Base-by-base conservation (phyloP, 176 grass and related monocot genomes). In the Guadua angustifolia region DNA sequence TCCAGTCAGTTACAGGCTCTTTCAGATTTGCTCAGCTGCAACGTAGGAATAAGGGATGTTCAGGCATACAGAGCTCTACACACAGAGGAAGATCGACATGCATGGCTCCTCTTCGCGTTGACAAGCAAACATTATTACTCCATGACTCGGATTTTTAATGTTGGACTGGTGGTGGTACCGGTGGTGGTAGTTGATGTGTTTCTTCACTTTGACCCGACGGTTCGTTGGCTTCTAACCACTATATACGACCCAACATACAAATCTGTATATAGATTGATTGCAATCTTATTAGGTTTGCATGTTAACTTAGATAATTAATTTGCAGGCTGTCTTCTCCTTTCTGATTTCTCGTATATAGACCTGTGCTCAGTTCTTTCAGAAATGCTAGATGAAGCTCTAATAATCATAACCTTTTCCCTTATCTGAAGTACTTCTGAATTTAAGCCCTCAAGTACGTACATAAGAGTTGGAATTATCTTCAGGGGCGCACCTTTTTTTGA, bases 221-320 rank as follows among this genome's bases (percentile, higher is more conserved):
- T 58, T 58, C 73, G 51, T 75, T 40, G 73, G 35, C 33, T 24
- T 22, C 52, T 75, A 75, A 40, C 73, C 51, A 44, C 39, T 47
- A 7, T 15, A 22, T 74, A 58, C 56, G 56, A 58, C 56, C 56
- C 56, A 56, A 58, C 57, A 25, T n/a, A 60, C 57, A 12, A 25
- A 60, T 60, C 57, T 25, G 4, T 25, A 25, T 25, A 60, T 5
- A 60, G 57, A 60, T 24, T 25, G 57, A 60, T 25, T 60, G n/a
- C 4, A 12, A 59, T 59, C n/a, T 25, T 22, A 22, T 22, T 8
- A 58, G 9, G 21, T 21, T n/a, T n/a, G 46, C 46, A 13, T 49
- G 7, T 22, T 58, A 58, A 10, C 21, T 16, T 33, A 16, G 26
- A 64, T 64, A 5, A 3, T 36, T 64, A 5, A 3, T 36, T 66